phyloP scores from a whole-genome alignment of 495 filamentous ascomycete genomes.

The Glarea lozoyensis region DNA sequence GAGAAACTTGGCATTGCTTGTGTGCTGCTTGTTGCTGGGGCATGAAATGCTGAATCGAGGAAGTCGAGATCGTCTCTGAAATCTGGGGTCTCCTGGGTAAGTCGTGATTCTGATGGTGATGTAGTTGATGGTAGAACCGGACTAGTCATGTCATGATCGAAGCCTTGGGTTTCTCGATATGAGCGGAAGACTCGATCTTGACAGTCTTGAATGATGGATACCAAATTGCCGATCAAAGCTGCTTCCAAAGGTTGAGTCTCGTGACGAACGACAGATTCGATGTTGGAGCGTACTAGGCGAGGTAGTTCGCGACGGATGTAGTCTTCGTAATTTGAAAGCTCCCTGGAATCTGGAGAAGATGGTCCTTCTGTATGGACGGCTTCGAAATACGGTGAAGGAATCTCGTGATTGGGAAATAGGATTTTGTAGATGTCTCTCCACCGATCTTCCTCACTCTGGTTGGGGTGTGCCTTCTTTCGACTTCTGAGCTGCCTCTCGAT shows the following conservation, averaged over 20 bases:
- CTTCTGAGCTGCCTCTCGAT: conserved; percentile 4
- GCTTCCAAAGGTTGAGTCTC: conserved; percentile 9
- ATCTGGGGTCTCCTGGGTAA: not conserved
- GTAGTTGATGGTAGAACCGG: not conserved
- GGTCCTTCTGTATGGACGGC: conserved; percentile 1
- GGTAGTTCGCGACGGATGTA: conserved; percentile 11
- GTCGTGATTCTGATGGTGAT: not conserved
- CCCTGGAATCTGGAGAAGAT: conserved; percentile 4
- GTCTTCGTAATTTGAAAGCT: conserved; percentile 10
- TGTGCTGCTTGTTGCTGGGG: not conserved
- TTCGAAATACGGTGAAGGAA: conserved; percentile 14
- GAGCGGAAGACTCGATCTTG: conserved; percentile 12
- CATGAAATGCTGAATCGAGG: not conserved
- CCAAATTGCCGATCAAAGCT: conserved; percentile 4
- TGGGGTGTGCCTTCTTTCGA: conserved; percentile 4
- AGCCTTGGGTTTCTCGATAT: conserved; percentile 6
- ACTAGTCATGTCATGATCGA: not conserved
- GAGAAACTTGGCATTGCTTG: not conserved
- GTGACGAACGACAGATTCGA: conserved; percentile 1
- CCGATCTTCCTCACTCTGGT: conserved; percentile 10
- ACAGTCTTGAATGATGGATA: conserved; percentile 11
- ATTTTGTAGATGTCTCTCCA: conserved; percentile 14
- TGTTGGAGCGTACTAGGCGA: conserved; percentile 3
- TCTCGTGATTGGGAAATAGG: conserved; percentile 7
- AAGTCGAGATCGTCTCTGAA: not conserved